Base-by-base conservation (phyloP, 208 protist species). In the Hexamita inflata region DNA sequence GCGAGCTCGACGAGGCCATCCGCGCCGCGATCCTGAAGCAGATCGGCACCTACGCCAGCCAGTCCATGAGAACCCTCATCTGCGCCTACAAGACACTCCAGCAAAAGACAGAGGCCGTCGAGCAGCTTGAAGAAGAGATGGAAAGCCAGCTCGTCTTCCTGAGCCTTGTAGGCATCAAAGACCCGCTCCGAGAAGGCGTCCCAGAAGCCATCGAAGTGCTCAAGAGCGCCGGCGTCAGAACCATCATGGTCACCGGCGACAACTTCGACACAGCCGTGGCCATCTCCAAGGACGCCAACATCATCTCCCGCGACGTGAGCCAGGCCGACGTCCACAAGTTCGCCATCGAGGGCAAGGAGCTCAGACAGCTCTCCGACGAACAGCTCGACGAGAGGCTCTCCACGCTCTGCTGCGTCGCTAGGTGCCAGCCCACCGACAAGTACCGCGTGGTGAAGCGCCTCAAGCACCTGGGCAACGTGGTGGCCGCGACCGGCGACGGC, bases 221-320 rank as follows among this genome's bases (percentile, higher is more conserved):
- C 77, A 74, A 86, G 58, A 19, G 53, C n/a, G 85, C 85, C 85
- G 81, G 90, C 86, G 82, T 96, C 40, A 73, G 81, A 62, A 86
- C 95, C 58, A 82, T 88, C 32, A 90, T 97, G 83, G 76, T 95
- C 40, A 92, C 90, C 19, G 89, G 87, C 57, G 89, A 92, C 77
- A 85, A 88, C 66, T 80, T 89, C 15, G 61, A 78, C 0, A 91
- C 88, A 41, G 89, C 89, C 0, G 75, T 53, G 29, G 42, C 70
- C 40, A 92, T 92, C 75, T 85, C 88, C 7, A 74, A 73, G 15
- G 61, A 89, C 39, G 79, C 76, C 59, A 80, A 81, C 15, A 90
- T 91, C 67, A 68, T 86, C 68, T 79, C 4, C 75, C 68, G 42
- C 58, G 86, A 83, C 39, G 88, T 88, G 29, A 65, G 90, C 49